Percentiles rank a stretch among this genome's conserved stretches.
Evolutionary conservation across 805 yeast genomes (phyloP).

Genomic region (Saccharomycopsis capsularis): DNA sequence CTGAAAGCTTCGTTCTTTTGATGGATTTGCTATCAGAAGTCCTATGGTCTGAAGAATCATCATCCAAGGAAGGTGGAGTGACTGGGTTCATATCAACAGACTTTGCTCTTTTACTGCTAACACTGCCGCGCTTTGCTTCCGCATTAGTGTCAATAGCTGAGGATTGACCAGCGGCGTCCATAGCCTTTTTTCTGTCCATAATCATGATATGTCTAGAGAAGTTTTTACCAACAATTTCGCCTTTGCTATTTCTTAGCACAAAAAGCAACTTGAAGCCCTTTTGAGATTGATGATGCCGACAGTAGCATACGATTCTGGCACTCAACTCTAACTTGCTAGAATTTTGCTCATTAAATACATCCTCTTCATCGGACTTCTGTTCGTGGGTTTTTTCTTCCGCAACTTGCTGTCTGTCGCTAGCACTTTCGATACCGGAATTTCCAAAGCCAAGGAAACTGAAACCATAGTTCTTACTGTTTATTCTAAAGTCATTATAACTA

Average conservation of each 20-base stretch:
- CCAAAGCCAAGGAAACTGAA: conserved; percentile 5
- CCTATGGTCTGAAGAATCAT: conserved; percentile 14
- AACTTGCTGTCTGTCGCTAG: not conserved
- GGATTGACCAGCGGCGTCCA: not conserved
- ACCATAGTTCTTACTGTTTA: not conserved
- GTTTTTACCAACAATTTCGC: conserved; percentile 63
- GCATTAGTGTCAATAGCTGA: conserved; percentile 17
- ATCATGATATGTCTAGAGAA: conserved; percentile 75
- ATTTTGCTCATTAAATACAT: conserved; percentile 14
- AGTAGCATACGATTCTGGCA: conserved; percentile 86
- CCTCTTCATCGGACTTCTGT: conserved; percentile 24
- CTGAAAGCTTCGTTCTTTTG: not conserved
- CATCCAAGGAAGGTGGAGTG: conserved; percentile 19
- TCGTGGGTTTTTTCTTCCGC: not conserved
- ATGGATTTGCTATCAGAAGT: not conserved
- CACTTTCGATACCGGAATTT: not conserved
- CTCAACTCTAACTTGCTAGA: conserved; percentile 40
- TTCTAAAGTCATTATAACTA: conserved; percentile 18
- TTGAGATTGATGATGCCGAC: conserved; percentile 90
- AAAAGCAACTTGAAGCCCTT: conserved; percentile 74
- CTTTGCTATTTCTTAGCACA: conserved; percentile 52
- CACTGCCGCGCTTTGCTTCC: not conserved
- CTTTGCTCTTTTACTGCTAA: conserved; percentile 6
- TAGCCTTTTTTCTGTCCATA: conserved; percentile 83
- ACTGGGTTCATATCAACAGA: conserved; percentile 12